Conservation (phyloP, 371 early-diverging fungal species). For the Parasitella parasitica region DNA sequence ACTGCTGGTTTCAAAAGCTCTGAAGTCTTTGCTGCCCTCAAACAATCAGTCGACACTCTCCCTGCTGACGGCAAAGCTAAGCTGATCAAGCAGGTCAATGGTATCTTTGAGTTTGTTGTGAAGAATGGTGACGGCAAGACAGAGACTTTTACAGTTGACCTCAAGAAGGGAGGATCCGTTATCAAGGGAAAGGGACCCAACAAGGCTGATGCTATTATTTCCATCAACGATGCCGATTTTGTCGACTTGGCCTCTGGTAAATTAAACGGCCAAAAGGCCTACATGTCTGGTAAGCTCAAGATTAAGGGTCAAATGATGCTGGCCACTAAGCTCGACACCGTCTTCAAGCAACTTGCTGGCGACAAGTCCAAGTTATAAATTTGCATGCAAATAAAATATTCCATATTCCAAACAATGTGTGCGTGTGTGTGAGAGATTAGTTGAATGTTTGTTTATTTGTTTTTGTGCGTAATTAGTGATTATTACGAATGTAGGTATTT, state of each 20-base stretch:
- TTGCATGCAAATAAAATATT: background rate
- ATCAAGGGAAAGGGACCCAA: constrained; percentile 62
- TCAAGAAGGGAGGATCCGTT: constrained; percentile 68
- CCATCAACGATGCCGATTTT: constrained; percentile 78
- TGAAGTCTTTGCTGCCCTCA: constrained; percentile 41
- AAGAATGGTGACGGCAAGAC: constrained; percentile 64
- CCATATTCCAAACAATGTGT: background rate
- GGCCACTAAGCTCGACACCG: constrained; percentile 75
- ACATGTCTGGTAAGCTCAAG: constrained; percentile 84
- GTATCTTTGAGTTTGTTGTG: constrained; percentile 83
- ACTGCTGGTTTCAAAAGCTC: constrained; percentile 48
- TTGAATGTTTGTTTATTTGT: background rate
- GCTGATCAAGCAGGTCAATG: constrained; percentile 66
- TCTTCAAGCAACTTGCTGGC: constrained; percentile 50
- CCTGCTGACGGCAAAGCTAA: constrained; percentile 34
- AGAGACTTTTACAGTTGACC: constrained; percentile 74
- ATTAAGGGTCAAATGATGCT: constrained; percentile 91
- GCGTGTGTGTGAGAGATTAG: background rate
- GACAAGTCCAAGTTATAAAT: constrained; percentile 55
- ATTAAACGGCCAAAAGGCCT: constrained; percentile 75
- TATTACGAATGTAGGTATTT: constrained; percentile 15
- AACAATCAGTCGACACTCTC: constrained; percentile 33
- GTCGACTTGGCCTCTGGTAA: constrained; percentile 83
- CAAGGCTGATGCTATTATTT: constrained; percentile 69
- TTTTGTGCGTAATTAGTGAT: background rate